These are phyloP conservation scores for Hyaloperonospora brassicae DNA, from an alignment of 352 stramenopile species.

Conservation along the genomic window DNA sequence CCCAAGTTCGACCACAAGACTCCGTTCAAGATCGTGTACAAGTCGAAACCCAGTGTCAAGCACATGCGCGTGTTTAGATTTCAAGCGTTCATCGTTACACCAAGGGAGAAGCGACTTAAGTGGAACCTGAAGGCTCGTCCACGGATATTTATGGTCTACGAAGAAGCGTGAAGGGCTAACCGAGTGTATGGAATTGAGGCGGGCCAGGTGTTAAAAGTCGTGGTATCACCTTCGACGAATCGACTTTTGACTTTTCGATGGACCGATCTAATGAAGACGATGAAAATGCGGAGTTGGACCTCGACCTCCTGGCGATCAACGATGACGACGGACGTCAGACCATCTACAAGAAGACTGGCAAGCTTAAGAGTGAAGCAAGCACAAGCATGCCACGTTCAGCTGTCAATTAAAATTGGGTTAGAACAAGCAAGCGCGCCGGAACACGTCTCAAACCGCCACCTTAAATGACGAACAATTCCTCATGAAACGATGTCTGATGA, in stretches of 20 bases:
- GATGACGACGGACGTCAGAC: not conserved
- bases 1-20: not conserved
- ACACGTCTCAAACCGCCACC: too few species aligned
- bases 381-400: too few species aligned
- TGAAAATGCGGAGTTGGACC: not conserved
- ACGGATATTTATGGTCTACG: too few species aligned
- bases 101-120: not conserved
- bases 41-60: not conserved
- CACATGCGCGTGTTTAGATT: not conserved
- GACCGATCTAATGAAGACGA: not conserved
- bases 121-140: too few species aligned
- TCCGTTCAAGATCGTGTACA: not conserved
- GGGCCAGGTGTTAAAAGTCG: not conserved
- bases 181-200: too few species aligned
- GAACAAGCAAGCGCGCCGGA: too few species aligned
- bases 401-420: too few species aligned
- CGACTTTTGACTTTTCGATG: not conserved
- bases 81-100: not conserved
- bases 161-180: too few species aligned
- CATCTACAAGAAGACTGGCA: not conserved
- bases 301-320: not conserved
- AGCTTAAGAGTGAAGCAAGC: not conserved
- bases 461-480: too few species aligned
- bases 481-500: too few species aligned
- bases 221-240: not conserved